Base-by-base conservation (phyloP, 441 rosid genomes). In the Jatropha podagrica region DNA sequence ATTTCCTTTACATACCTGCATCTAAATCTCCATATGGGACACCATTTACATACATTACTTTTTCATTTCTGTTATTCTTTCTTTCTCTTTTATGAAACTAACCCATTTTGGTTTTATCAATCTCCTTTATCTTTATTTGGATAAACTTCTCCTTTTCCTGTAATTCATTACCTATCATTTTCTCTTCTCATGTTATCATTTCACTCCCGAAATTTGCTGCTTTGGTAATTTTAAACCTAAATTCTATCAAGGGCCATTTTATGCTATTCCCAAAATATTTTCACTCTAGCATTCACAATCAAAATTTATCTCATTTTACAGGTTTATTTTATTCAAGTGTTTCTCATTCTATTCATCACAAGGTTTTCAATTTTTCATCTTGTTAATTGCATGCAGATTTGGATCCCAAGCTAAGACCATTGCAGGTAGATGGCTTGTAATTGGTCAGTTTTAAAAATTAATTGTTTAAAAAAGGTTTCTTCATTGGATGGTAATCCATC, bases 401-500 rank as follows among this genome's bases (percentile, higher is more conserved):
- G 32, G 14, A 14, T 51, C 38, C 7, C 2, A 26, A 59, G 38
- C 64, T 20, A 59, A 26, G 41, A 61, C 9, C 40, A 17, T 17
- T 77, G 37, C 41, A 44, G 65, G 55, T 76, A 15, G 40, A 61
- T 61, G 41, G 27, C 41, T 40, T 4, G 10, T 41, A 7, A 26
- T 5, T 44, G 17, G 38, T 61, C 58, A 8, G 65, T 27, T 12
- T 42, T 68, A 7, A 8, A 38, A 54, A 1, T 27, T 32, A 46
- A 59, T 37, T 26, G 55, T 41, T 38, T 18, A 26, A 65, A 15
- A 17, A 67, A n/a, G 65, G 20, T 74, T 78, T 68, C 32, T 63
- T 6, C 5, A 42, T 10, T 56, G 51, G 55, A 61, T 51, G 37
- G 60, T 62, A 48, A 69, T 37, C 38, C 69, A 74, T 78, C 44